A percentile compares a stretch with the other conserved stretches of the same genome.
phyloP scores from a whole-genome alignment of 2,329 filamentous ascomycete genomes.

The Xylaria sp. region DNA sequence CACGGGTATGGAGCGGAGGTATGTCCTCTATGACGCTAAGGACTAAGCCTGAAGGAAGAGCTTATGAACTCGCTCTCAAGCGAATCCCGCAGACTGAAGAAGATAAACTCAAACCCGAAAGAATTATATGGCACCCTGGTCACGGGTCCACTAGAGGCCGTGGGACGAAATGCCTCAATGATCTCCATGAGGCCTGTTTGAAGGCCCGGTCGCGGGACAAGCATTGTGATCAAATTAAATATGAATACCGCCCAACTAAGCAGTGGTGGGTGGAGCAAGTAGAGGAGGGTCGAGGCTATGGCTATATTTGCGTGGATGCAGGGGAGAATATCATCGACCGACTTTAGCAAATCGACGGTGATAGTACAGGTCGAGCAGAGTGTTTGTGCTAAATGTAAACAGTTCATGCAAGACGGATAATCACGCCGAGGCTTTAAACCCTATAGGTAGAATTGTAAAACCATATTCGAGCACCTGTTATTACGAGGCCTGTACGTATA shows the following conservation, averaged over 20 bases:
- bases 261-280: slow-evolving; percentile 64
- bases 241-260: slow-evolving; percentile 59
- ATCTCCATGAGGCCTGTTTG: slow-evolving; percentile 55
- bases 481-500: no score
- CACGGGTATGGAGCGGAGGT: slow-evolving; percentile 37
- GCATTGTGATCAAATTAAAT: slow-evolving; percentile 49
- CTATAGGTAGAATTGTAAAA: no score
- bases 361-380: neutral
- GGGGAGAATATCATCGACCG: slow-evolving; percentile 55
- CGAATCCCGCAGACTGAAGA: slow-evolving; percentile 42
- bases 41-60: slow-evolving; percentile 1
- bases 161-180: slow-evolving; percentile 56
- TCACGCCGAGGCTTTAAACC: neutral
- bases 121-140: slow-evolving; percentile 62
- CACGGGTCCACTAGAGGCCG: slow-evolving; percentile 42
- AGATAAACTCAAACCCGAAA: slow-evolving; percentile 45
- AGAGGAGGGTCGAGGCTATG: slow-evolving; percentile 60
- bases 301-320: slow-evolving; percentile 59
- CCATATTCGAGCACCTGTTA: no score
- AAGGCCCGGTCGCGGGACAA: slow-evolving; percentile 38
- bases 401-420: neutral
- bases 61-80: slow-evolving; percentile 16
- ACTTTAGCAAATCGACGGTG: neutral
- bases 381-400: neutral
- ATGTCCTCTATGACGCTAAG: slow-evolving; percentile 25